Evolutionary conservation across 805 yeast genomes (phyloP), one percentile per base, ranked within the genome.

Genomic region (Monosporozyma unispora): DNA sequence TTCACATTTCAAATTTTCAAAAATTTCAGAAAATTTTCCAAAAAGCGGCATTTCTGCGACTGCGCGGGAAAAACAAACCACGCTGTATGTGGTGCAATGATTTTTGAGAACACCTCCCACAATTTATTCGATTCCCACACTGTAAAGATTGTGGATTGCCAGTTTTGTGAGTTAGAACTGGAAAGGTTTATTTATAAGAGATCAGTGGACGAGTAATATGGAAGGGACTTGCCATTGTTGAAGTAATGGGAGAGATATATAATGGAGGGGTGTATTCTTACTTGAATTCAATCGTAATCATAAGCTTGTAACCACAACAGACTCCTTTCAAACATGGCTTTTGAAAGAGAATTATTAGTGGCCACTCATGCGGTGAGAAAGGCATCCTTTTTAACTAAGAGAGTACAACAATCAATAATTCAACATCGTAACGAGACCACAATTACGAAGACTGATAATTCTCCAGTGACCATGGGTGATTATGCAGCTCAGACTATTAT

Each of bases 401-500:
- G 73, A 59, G 78, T 79, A 52, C 81, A 79, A 66, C 83, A 69
- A 27, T 75, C 70, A 61, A 82, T 75, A 57, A 76, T 64, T 57
- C 76, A 71, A 56, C 73, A 60, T 56, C 70, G 63, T 62, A 77
- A 60, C 54, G 66, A 67, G 51, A 73, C 69, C 53, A 85, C 87
- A 44, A 77, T 88, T 50, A 82, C 88, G 52, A 93, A 93, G 64
- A 76, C 78, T 39, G 99, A 91, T 65, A 80, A 81, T 53, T 87
- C 96, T 1, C 99, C 99, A 1, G 99, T 93, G 14, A 93, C 99
- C 1, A 73, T 87, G 49, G 99, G 98, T 16, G 99, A 93, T 66
- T 93, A 85, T 63, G 96, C 96, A 3, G 90, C 97, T 0, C 99
- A 93, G 62, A 96, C 96, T 0, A 79, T 91, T 43, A 81, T 93